These are phyloP conservation scores for Beauveria australis DNA, from an alignment of 2,329 filamentous ascomycete genomes.

Conservation along the genomic window DNA sequence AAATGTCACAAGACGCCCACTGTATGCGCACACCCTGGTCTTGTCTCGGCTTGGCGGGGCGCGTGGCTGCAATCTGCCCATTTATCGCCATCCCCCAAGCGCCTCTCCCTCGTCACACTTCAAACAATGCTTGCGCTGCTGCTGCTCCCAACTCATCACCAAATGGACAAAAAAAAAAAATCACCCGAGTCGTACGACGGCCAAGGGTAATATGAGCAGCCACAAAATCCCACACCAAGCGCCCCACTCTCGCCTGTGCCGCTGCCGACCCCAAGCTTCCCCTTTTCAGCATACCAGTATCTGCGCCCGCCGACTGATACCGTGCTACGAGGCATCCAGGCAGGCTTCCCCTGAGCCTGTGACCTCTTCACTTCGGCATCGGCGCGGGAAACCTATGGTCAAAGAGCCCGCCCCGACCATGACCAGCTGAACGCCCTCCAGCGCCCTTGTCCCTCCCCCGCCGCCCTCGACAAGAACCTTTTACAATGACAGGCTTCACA, in stretches of 20 bases:
- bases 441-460: neutral
- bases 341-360: neutral
- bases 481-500: constrained; percentile 8
- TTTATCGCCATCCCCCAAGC: constrained; percentile 1
- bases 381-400: neutral
- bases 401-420: neutral
- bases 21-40: neutral
- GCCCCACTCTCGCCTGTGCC: neutral
- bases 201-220: neutral
- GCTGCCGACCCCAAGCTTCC: neutral
- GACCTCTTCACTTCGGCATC: neutral
- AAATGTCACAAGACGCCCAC: neutral
- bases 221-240: neutral
- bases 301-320: neutral
- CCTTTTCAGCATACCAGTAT: neutral
- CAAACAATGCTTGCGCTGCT: neutral
- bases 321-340: neutral
- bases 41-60: neutral
- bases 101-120: neutral
- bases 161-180: neutral
- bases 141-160: neutral
- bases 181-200: neutral
- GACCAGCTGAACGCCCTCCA: neutral
- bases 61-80: neutral
- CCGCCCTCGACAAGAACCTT: neutral